Base-by-base conservation (phyloP, 306 rosid genomes). In the Rosa multiflora region DNA sequence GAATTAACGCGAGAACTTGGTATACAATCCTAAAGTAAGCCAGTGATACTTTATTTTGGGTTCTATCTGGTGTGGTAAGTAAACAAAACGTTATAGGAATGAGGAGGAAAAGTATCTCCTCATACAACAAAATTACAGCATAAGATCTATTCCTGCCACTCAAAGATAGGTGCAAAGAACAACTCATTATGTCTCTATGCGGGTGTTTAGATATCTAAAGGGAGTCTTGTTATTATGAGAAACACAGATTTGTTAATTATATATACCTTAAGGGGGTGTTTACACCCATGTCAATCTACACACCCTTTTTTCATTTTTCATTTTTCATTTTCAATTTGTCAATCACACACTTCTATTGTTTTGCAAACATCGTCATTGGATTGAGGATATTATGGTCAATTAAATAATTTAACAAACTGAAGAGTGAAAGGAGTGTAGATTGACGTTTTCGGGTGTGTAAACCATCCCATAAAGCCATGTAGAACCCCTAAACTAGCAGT, bases 401-500 rank as follows among this genome's bases (percentile, higher is more conserved):
- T 32, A 32, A 32, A 32, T 32, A 32, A 32, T 32, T 32, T 32
- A 32, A 32, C 37, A 32, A 32, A 32, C 37, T 32, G 37, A 32
- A 32, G 37, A 32, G n/a, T 51, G 56, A 51, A 51, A 15, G 5
- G 56, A 14, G 6, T 51, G 56, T 51, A 15, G n/a, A 51, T 51
- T 51, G n/a, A 15, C 6, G 15, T 51, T 18, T 32, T 52, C 10
- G 58, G 59, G 9, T 18, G 18, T 52, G 59, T 17, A 56, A 20
- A 56, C 29, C 63, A 18, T 6, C 59, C 59, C 29, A 55, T 5
- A 72, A 35, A 40, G 43, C 23, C 17, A 37, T 49, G 23, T 8
- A 70, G 4, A 72, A 72, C 10, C 47, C 29, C 76, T 49, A 51
- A 32, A 42, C 76, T 72, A 51, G 32, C 63, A 72, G 67, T 6